Evolutionary conservation across 371 early-diverging fungal species (phyloP), one percentile per base, ranked within the genome.

Genomic region (Mortierella sp.): DNA sequence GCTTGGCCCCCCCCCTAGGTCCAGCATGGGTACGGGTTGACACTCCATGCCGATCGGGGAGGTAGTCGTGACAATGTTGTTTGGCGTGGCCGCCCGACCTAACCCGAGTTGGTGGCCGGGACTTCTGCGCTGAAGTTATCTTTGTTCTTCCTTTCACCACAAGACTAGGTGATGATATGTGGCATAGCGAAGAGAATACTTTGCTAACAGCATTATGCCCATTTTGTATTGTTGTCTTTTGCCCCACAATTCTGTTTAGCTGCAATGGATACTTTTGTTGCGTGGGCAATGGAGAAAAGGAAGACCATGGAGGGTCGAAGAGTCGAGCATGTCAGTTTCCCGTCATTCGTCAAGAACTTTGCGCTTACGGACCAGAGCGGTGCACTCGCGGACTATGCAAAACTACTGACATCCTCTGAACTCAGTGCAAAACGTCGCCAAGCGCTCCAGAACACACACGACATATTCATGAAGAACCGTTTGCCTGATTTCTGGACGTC

Each of bases 11-110:
- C 14, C 44, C 63, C 48, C 26, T 49, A 54, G 53, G 63, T 54
- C 60, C 39, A 58, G 70, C 63, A 50, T 58, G 62, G 70, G 63
- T 37, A 59, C 50, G 59, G 43, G 59, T 59, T 53, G 4, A 59
- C 59, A 48, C 58, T 58, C 59, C 70, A 63, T 54, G 70, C 54
- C 70, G 53, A 58, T 47, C 50, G 59, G 63, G 55, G 63, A 46
- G 59, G 54, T 52, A 63, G 70, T 58, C 50, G 63, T 53, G 63
- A 70, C 64, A 53, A 58, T 70, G 70, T 49, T 70, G 70, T 70
- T 70, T 50, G 34, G 59, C 43, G 58, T 63, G 58, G 55, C 70
- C 70, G 63, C 49, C 54, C 48, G 56, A 69, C 70, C 52, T 61
- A 62, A 57, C 70, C 63, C 70, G 63, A 56, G 69, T 28, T 59